These are phyloP conservation scores for Amorphotheca resinae DNA, from an alignment of 495 filamentous ascomycete genomes.

Conservation along the genomic window DNA sequence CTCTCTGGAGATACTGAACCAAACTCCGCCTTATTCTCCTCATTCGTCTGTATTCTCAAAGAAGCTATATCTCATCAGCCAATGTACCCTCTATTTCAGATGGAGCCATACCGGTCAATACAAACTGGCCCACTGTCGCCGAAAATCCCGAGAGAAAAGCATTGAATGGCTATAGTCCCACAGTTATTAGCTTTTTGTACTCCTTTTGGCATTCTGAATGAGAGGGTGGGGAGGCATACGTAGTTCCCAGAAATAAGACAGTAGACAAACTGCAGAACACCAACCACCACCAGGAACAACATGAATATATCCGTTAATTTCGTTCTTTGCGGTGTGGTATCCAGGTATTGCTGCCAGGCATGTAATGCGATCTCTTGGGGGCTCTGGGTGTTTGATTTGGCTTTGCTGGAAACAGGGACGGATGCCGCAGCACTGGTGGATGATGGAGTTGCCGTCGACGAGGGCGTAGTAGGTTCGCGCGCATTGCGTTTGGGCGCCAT, in stretches of 20 bases:
- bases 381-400: slow-evolving; percentile 13
- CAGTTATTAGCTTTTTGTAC: slow-evolving; percentile 9
- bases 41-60: slow-evolving; percentile 84
- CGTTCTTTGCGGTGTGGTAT: slow-evolving; percentile 74
- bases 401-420: slow-evolving; percentile 5
- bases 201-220: too few relatives aligned
- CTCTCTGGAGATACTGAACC: slow-evolving; percentile 55
- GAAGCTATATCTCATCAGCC: slow-evolving; percentile 32
- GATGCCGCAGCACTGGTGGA: slow-evolving; percentile 13
- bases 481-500: slow-evolving; percentile 28
- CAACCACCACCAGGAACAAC: slow-evolving; percentile 75
- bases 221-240: slow-evolving; percentile 38
- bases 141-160: slow-evolving; percentile 92
- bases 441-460: slow-evolving; percentile 15
- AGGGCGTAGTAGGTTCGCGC: slow-evolving; percentile 17
- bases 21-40: slow-evolving; percentile 61
- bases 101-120: slow-evolving; percentile 61
- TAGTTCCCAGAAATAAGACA: slow-evolving; percentile 90
- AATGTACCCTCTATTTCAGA: not conserved
- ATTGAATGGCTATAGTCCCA: slow-evolving; percentile 81
- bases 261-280: slow-evolving; percentile 84
- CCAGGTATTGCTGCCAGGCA: slow-evolving; percentile 63
- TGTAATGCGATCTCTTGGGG: slow-evolving; percentile 33
- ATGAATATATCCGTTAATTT: slow-evolving; percentile 90
- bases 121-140: slow-evolving; percentile 94